Evolutionary conservation across 306 rosid genomes (phyloP).

Genomic region (Myrica gale): DNA sequence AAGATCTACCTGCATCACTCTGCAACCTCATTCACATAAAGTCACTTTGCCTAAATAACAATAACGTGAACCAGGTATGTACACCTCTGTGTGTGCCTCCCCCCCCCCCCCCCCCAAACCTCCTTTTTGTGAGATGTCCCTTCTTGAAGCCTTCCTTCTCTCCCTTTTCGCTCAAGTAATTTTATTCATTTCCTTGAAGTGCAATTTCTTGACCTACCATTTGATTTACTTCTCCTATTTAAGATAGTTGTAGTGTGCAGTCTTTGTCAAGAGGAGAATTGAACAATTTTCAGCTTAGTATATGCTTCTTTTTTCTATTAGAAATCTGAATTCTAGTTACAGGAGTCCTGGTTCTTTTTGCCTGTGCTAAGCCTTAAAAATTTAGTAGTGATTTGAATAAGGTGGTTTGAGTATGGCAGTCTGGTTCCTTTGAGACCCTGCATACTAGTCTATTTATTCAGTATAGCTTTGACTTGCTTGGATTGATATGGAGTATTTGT

Average conservation of each 20-base stretch:
- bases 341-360: neutral
- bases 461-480: neutral
- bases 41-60: conserved; percentile 79
- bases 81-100: neutral
- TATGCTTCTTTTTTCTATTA: neutral
- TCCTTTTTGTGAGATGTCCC: no score
- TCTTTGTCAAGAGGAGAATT: neutral
- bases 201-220: neutral
- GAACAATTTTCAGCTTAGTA: neutral
- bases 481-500: conserved; percentile 12
- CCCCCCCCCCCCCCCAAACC: conserved; percentile 2
- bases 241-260: neutral
- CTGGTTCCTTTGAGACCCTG: neutral
- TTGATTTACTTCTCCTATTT: neutral
- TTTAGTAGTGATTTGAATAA: no score
- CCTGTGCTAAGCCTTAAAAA: neutral
- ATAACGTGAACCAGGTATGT: conserved; percentile 76
- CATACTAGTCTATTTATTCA: neutral
- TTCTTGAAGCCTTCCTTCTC: no score
- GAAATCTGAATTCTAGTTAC: neutral
- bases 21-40: conserved; percentile 85
- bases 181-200: neutral
- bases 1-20: conserved; percentile 74
- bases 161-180: no score
- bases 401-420: neutral